Conservation (phyloP, 106 monocot species). For the Xerophyta viscosa region DNA sequence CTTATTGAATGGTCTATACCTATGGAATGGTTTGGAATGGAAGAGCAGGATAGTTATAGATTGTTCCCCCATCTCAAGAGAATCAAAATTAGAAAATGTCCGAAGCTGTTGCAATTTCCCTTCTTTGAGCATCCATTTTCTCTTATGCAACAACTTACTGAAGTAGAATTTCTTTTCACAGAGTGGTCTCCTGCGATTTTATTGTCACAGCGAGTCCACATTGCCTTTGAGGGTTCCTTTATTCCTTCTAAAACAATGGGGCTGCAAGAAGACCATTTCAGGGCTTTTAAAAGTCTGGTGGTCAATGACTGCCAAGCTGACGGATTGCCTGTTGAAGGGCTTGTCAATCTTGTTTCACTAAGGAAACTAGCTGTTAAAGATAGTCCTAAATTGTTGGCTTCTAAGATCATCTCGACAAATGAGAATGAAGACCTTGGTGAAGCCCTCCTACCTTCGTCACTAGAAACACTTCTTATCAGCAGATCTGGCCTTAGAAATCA, state of each 20-base stretch:
- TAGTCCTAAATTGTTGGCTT: constrained; percentile 4
- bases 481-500: neutral
- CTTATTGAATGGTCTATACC: no score
- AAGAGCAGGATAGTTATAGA: neutral
- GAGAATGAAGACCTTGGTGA: neutral
- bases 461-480: neutral
- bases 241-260: no score
- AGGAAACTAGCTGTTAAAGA: neutral
- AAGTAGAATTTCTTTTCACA: neutral
- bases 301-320: neutral
- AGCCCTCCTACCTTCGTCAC: constrained; percentile 8
- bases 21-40: no score
- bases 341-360: neutral
- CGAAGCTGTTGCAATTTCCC: constrained; percentile 1
- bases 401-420: neutral
- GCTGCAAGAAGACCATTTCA: no score
- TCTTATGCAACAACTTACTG: neutral
- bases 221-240: no score
- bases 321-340: neutral
- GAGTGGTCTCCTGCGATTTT: no score
- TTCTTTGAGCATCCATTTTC: neutral
- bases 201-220: no score
- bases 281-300: no score
- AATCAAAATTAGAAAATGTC: constrained; percentile 1
- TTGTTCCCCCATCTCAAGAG: constrained; percentile 7